Percentiles rank a stretch among this genome's conserved stretches.
phyloP scores from a whole-genome alignment of 164 flowering plant species.

The Vitis vinifera region DNA sequence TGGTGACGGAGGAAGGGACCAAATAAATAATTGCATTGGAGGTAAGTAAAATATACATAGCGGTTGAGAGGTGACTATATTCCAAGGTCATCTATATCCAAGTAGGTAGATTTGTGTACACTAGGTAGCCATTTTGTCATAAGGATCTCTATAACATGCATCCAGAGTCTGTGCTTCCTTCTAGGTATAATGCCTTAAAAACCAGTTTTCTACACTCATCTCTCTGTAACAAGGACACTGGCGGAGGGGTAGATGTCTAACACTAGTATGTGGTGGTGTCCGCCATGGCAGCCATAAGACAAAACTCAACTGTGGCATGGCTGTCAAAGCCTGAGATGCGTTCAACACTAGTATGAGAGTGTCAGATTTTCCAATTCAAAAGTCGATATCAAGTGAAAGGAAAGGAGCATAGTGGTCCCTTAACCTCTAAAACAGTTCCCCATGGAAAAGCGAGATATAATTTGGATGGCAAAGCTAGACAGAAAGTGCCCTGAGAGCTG shows the following conservation, averaged over 20 bases:
- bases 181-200: too few species aligned
- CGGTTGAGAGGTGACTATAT: too few species aligned
- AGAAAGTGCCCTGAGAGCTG: background rate
- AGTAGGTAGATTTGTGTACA: too few species aligned
- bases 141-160: too few species aligned
- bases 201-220: background rate
- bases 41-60: too few species aligned
- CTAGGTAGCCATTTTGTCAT: too few species aligned
- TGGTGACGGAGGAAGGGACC: too few species aligned
- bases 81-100: too few species aligned
- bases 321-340: background rate
- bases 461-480: background rate
- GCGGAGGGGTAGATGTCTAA: background rate
- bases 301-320: background rate
- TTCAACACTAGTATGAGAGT: background rate
- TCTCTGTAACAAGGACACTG: background rate
- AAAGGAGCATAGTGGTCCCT: background rate
- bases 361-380: background rate
- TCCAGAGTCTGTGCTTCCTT: too few species aligned
- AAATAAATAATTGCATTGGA: too few species aligned
- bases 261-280: conserved; percentile 2
- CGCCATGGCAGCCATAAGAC: background rate
- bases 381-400: background rate
- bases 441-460: too few species aligned
- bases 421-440: background rate